Base-by-base conservation (phyloP, 23 red algal genomes). In the Cyanidioschyzon merolae region DNA sequence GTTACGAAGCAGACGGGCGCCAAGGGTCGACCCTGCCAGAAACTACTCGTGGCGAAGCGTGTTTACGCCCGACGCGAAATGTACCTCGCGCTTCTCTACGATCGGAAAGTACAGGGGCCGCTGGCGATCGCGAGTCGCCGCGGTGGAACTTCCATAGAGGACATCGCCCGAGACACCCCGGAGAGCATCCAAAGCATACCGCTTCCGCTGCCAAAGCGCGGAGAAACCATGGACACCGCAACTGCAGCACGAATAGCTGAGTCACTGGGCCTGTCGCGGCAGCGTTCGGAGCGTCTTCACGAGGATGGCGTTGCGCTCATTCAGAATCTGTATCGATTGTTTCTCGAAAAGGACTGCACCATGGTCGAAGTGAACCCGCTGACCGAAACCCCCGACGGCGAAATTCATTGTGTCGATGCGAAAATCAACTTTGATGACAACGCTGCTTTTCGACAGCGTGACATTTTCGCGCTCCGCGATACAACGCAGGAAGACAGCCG, bases 391-490 rank as follows among this genome's bases (percentile, higher is more conserved):
- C 81, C 39, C 17, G 68, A 88, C 0, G 88, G 88, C 15, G 40
- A 90, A 18, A 77, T 98, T 25, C 80, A 91, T 40, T 98, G 94
- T 82, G 82, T 98, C 38, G 94, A 98, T 68, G 89, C 94, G 0
- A 98, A 98, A 67, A 89, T 98, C 40, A 98, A 89, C 67, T 98
- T 98, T 79, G 94, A 98, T 79, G 89, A 98, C 50, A 98, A 98
- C 39, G 88, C 94, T 32, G 88, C 83, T 2, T 98, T 98, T 58
- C 76, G 94, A 71, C 94, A 98, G 39, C 75, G 59, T 7, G 94
- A 91, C 57, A 80, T 98, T 38, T 91, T 91, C 83, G 85, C 77
- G 0, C 58, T 82, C 79, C 81, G 94, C 31, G 94, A 98, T 76
- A 86, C 77, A 29, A 91, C 80, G 34, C 88, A 98, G 50, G 94